These are phyloP conservation scores for Neospermospora avenae DNA, from an alignment of 2,329 filamentous ascomycete genomes.

Conservation along the genomic window DNA sequence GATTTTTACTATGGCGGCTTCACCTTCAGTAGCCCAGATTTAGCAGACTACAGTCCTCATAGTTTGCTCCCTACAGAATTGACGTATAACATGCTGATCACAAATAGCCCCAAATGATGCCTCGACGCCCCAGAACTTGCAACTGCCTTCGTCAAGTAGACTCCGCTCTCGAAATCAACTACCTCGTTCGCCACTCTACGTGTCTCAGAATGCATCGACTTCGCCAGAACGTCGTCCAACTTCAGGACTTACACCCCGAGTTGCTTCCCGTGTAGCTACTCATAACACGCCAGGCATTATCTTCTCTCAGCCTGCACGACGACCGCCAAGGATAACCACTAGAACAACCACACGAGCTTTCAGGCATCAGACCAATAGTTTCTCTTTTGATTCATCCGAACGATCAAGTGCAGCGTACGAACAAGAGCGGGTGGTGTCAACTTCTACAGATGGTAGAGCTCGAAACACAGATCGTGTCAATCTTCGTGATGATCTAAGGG, in stretches of 20 bases:
- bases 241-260: conserved; percentile 27
- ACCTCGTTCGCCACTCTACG: conserved; percentile 35
- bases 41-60: conserved; percentile 4
- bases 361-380: conserved; percentile 37
- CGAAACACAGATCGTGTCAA: conserved; percentile 18
- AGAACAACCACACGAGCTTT: conserved; percentile 25
- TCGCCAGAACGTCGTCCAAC: conserved; percentile 31
- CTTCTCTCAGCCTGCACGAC: conserved; percentile 33
- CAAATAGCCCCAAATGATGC: conserved; percentile 28
- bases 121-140: conserved; percentile 29
- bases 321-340: conserved; percentile 17
- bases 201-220: conserved; percentile 33
- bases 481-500: conserved; percentile 30
- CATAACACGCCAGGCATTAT: conserved; percentile 32
- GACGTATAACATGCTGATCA: conserved; percentile 9
- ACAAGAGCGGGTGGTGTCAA: conserved; percentile 27
- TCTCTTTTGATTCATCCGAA: conserved; percentile 36
- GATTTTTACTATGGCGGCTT: conserved; percentile 33
- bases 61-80: conserved; percentile 22
- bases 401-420: conserved; percentile 33
- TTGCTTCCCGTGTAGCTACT: conserved; percentile 24
- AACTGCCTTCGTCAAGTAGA: conserved; percentile 11
- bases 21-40: conserved; percentile 15
- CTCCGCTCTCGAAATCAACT: conserved; percentile 21
- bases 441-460: conserved; percentile 22